phyloP scores from a whole-genome alignment of 2,329 filamentous ascomycete genomes.

The Akanthomyces muscarius region DNA sequence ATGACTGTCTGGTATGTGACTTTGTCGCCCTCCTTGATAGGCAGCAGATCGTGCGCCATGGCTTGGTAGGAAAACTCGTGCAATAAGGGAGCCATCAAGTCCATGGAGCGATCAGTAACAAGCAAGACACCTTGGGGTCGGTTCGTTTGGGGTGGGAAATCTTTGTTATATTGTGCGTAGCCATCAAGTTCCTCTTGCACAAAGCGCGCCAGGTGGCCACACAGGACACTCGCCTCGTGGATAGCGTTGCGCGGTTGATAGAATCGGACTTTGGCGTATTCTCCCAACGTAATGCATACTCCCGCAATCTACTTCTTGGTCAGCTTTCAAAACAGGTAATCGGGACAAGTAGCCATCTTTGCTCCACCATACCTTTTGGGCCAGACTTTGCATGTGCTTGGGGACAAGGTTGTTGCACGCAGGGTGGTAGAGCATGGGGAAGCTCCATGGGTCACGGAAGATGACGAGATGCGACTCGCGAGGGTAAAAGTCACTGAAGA shows the following conservation, averaged over 20 bases:
- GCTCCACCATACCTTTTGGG: constrained; percentile 67
- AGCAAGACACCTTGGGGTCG: constrained; percentile 79
- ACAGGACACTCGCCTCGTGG: constrained; percentile 86
- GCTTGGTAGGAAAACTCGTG: constrained; percentile 99
- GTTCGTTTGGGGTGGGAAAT: constrained; percentile 76
- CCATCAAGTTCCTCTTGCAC: constrained; percentile 87
- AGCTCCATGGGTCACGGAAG: constrained; percentile 93
- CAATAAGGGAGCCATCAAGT: constrained; percentile 78
- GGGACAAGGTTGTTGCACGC: constrained; percentile 80
- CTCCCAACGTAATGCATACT: constrained; percentile 85
- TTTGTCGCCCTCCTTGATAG: constrained; percentile 84
- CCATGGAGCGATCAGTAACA: constrained; percentile 90
- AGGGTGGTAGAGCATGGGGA: constrained; percentile 87
- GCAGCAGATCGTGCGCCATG: constrained; percentile 91
- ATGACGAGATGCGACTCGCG: constrained; percentile 88
- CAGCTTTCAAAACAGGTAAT: not conserved
- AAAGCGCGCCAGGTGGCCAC: constrained; percentile 82
- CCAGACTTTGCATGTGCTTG: constrained; percentile 76
- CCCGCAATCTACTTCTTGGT: constrained; percentile 38
- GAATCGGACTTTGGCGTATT: constrained; percentile 90
- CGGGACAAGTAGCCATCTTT: not conserved
- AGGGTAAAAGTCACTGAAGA: constrained; percentile 86
- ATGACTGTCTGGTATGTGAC: constrained; percentile 77
- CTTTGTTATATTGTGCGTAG: constrained; percentile 77
- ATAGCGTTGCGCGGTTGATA: constrained; percentile 70